These are phyloP conservation scores for Logfia minima DNA, from an alignment of 129 eudicot species.

Conservation along the genomic window DNA sequence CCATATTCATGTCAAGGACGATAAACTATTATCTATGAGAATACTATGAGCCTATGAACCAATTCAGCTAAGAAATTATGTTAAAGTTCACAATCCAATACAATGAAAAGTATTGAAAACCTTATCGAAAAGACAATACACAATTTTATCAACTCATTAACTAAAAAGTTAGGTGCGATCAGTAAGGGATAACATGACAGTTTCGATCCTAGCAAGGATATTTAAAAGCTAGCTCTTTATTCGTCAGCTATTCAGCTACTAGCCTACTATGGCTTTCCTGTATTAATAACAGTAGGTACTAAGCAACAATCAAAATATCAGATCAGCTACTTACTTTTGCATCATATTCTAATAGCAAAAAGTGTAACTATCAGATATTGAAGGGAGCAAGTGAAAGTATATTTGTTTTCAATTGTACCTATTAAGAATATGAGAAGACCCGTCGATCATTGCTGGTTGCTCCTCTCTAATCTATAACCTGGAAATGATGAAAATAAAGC, in stretches of 20 bases:
- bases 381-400: neutral
- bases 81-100: neutral
- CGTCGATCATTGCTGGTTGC: constrained; percentile 5
- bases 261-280: neutral
- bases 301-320: neutral
- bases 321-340: neutral
- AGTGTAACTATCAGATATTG: neutral
- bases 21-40: too few species aligned
- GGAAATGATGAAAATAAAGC: constrained; percentile 15
- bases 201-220: neutral
- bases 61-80: neutral
- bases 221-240: neutral
- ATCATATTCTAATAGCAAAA: neutral
- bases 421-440: constrained; percentile 13
- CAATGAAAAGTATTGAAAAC: too few species aligned
- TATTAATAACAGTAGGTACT: neutral
- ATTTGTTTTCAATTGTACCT: constrained; percentile 3
- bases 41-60: neutral
- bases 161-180: neutral
- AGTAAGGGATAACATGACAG: neutral
- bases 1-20: neutral
- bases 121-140: neutral
- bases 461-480: constrained; percentile 29
- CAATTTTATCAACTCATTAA: neutral
- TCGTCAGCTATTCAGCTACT: neutral